Conservation (phyloP, 169 alveolate genomes). For the Plasmodium inui region DNA sequence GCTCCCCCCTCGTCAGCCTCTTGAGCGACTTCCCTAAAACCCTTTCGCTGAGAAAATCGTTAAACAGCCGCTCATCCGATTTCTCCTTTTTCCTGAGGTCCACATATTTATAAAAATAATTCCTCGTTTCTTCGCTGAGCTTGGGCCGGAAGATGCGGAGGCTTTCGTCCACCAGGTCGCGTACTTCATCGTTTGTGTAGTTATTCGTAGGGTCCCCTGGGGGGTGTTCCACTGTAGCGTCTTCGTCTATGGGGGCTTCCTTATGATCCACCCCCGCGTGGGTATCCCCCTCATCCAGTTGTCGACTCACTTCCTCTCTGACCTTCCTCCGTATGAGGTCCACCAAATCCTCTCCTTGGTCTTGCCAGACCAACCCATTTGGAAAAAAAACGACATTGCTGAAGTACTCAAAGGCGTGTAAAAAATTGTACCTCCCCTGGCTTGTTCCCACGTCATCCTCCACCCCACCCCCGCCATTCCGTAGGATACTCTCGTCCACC, state of each 20-base stretch:
- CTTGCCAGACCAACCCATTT: not conserved
- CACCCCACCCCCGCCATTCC: not conserved
- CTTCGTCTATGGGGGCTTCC: not conserved
- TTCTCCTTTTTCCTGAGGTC: slow-evolving; percentile 55
- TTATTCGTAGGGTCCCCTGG: not conserved
- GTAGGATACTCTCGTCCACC: not conserved
- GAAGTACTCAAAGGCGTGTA: slow-evolving; percentile 26
- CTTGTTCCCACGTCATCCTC: not conserved
- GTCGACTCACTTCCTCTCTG: not conserved
- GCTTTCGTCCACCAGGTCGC: slow-evolving; percentile 59
- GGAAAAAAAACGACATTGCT: slow-evolving; percentile 49
- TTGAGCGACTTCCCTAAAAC: slow-evolving; percentile 11
- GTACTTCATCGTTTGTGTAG: not conserved
- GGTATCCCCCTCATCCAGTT: not conserved
- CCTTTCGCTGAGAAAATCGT: slow-evolving; percentile 25
- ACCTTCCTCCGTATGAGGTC: not conserved
- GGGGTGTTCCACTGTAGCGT: not conserved
- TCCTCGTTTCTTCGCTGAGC: slow-evolving; percentile 40
- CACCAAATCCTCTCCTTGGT: not conserved
- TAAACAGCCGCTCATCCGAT: slow-evolving; percentile 20
- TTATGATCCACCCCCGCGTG: not conserved
- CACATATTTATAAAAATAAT: slow-evolving; percentile 50
- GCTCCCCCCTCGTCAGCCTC: not conserved
- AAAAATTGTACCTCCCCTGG: not conserved
- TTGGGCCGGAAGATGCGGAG: slow-evolving; percentile 53